Percentiles rank a stretch among this genome's conserved stretches.
Conservation (phyloP, 257 asterid species). For the Ocimum tenuiflorum region DNA sequence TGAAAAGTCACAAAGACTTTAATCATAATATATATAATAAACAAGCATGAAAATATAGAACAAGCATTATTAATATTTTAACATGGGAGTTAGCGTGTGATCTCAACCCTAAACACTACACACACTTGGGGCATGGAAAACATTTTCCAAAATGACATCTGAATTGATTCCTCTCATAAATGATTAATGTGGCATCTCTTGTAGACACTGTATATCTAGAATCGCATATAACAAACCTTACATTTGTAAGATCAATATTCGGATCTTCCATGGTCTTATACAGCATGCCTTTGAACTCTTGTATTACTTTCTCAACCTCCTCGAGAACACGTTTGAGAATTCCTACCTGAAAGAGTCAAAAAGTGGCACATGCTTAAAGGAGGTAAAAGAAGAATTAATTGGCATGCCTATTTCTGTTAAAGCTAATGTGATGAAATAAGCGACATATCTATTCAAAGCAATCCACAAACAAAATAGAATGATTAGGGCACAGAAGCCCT, state of each 20-base stretch:
- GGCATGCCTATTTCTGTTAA: not conserved
- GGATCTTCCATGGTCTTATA: slow-evolving; percentile 97
- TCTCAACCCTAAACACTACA: too few relatives aligned
- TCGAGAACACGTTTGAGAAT: slow-evolving; percentile 88
- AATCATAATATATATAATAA: too few relatives aligned
- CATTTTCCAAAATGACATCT: not conserved
- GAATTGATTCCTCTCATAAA: slow-evolving; percentile 6
- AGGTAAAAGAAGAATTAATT: slow-evolving; percentile 2
- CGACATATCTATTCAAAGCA: too few relatives aligned
- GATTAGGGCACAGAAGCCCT: too few relatives aligned
- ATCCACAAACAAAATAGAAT: too few relatives aligned
- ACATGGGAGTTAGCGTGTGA: too few relatives aligned
- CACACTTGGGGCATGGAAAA: too few relatives aligned
- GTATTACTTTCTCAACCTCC: slow-evolving; percentile 95
- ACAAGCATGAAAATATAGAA: too few relatives aligned
- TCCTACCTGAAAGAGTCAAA: slow-evolving; percentile 57
- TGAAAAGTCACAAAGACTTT: too few relatives aligned
- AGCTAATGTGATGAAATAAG: too few relatives aligned
- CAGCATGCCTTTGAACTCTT: slow-evolving; percentile 92
- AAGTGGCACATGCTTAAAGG: not conserved
- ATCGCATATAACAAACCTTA: slow-evolving; percentile 30
- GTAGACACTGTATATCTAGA: slow-evolving; percentile 1
- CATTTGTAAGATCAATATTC: slow-evolving; percentile 73
- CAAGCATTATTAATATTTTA: too few relatives aligned
- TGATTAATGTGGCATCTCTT: slow-evolving; percentile 7